phyloP scores from a whole-genome alignment of 805 yeast species.

The Nematodospora valgi region DNA sequence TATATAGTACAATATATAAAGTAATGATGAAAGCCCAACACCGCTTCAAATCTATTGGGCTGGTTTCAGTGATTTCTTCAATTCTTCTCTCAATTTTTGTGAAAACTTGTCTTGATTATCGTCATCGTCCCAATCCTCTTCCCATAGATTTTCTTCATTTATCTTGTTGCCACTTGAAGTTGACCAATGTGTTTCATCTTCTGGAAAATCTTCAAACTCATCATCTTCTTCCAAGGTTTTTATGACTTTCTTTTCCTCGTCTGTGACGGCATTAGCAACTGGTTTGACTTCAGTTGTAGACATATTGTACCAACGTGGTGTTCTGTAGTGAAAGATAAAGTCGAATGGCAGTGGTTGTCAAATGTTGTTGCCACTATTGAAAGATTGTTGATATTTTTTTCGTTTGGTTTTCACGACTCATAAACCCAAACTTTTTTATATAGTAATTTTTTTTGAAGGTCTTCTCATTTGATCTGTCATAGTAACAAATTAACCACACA shows the following conservation, averaged over 20 bases:
- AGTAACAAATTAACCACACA: neutral
- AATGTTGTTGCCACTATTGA: slow-evolving; percentile 4
- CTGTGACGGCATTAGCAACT: slow-evolving; percentile 5
- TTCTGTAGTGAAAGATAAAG: too few relatives aligned
- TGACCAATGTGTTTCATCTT: slow-evolving; percentile 79
- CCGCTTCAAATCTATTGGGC: neutral
- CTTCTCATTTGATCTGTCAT: slow-evolving; percentile 5
- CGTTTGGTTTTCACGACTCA: too few relatives aligned
- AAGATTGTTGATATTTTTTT: neutral
- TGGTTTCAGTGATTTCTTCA: slow-evolving; percentile 23
- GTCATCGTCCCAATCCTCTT: slow-evolving; percentile 97
- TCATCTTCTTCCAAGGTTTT: slow-evolving; percentile 92
- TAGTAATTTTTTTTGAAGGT: slow-evolving; percentile 5
- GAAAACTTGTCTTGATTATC: slow-evolving; percentile 91
- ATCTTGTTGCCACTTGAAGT: slow-evolving; percentile 40
- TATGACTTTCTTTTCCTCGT: slow-evolving; percentile 40
- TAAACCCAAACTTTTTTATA: neutral
- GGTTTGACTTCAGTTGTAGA: neutral
- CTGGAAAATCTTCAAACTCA: slow-evolving; percentile 96
- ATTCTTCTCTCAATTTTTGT: slow-evolving; percentile 56
- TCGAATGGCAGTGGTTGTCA: too few relatives aligned
- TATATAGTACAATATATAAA: slow-evolving; percentile 5
- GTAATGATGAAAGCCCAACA: too few relatives aligned
- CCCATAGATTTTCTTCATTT: slow-evolving; percentile 75
- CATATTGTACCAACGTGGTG: too few relatives aligned